Conservation (phyloP, 176 grass and related monocot genomes). For the Secale cereale region DNA sequence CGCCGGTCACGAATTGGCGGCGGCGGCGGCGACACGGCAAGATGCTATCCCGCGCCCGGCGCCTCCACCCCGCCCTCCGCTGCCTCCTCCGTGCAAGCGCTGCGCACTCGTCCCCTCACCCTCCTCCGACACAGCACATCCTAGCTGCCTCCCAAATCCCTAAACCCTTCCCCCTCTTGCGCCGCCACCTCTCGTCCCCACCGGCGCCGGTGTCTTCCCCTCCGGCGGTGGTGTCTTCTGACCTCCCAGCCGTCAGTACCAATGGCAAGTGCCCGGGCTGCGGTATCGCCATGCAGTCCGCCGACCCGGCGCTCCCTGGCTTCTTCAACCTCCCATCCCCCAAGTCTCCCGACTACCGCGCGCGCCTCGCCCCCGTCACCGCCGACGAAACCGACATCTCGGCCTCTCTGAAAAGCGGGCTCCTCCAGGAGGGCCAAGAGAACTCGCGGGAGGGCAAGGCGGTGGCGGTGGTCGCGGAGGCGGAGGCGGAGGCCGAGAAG, state of each 20-base stretch:
- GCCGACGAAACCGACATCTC: conserved; percentile 53
- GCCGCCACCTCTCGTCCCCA: conserved; percentile 27
- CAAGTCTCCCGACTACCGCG: conserved; percentile 42
- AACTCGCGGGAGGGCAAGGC: neutral
- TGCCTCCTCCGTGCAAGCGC: neutral
- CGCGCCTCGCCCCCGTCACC: conserved; percentile 38
- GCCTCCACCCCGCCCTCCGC: conserved; percentile 16
- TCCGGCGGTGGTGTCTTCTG: neutral
- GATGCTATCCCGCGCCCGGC: conserved; percentile 36
- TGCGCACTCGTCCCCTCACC: neutral
- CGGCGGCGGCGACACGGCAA: conserved; percentile 10
- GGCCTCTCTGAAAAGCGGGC: conserved; percentile 38
- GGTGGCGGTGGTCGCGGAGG: neutral
- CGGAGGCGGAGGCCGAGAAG: neutral
- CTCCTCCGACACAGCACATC: neutral
- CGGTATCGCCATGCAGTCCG: conserved; percentile 62
- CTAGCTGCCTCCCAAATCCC: neutral
- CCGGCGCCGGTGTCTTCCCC: neutral
- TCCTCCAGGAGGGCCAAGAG: conserved; percentile 20
- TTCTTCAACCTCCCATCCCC: conserved; percentile 59
- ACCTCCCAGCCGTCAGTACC: neutral
- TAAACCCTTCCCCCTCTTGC: conserved; percentile 14
- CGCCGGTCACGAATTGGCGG: conserved; percentile 21
- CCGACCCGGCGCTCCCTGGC: conserved; percentile 54
- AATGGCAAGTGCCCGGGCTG: conserved; percentile 45